Evolutionary conservation across 306 rosid species (phyloP), one percentile per base, ranked within the genome.

Genomic region (Quercus suber): DNA sequence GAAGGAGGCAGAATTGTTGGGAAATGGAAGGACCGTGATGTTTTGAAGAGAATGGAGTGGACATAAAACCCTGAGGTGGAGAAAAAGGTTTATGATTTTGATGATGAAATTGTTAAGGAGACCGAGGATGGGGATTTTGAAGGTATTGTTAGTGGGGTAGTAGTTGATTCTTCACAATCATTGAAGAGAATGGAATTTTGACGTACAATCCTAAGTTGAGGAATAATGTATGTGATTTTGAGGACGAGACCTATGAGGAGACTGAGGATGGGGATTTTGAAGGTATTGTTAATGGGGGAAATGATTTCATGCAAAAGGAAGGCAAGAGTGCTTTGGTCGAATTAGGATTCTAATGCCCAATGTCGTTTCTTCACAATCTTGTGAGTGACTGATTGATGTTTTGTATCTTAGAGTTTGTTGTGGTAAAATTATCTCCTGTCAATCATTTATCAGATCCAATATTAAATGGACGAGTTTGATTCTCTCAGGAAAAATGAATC

Each of bases 21-120:
- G 27, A 27, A 27, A 27, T 27, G 27, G 27, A 27, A 27, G 27
- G 27, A 27, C 27, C 27, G 27, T 27, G 27, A 27, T 84, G 84
- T 92, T 69, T 88, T 94, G 72, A 84, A 86, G 85, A 80, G 90
- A 75, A 82, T 94, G 76, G 97, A 92, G 82, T 94, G 97, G 97
- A 86, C 82, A 27, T 94, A 92, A 64, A 84, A 88, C 18, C 91
- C 92, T 3, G 86, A 78, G 53, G 83, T 76, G 73, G 91, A 87
- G 78, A 76, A 78, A 74, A 74, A 60, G 74, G 70, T 77, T 45
- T 71, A 11, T 63, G 61, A 31, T 56, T 68, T 55, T 68, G 81
- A 84, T 68, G 86, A 76, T 77, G 67, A 25, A 13, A 58, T 61
- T 55, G 27, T 41, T 41, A 86, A 76, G 58, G 82, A 85, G 56